Percentiles rank a stretch among this genome's conserved stretches.
phyloP scores from a whole-genome alignment of 352 stramenopile species.

The Phytophthora brassicae region DNA sequence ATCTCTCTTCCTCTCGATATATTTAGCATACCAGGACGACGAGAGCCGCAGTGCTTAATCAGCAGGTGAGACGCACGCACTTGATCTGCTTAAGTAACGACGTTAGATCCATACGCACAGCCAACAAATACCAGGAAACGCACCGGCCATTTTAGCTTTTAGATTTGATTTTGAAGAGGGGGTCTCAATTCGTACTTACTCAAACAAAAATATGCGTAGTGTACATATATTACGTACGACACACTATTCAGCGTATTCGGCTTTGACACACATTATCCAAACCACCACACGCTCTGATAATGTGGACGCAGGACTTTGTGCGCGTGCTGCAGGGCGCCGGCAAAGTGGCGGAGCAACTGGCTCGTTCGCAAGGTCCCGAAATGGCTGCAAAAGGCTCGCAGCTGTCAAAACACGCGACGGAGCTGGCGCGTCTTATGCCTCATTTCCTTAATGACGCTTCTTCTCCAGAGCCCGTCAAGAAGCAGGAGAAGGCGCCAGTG shows the following conservation, averaged over 20 bases:
- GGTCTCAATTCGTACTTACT: slow-evolving; percentile 14
- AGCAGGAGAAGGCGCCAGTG: slow-evolving; percentile 10
- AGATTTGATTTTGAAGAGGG: slow-evolving; percentile 5
- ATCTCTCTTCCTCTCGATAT: background rate
- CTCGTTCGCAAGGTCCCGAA: slow-evolving; percentile 39
- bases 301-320: slow-evolving; percentile 75
- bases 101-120: slow-evolving; percentile 1
- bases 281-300: slow-evolving; percentile 26
- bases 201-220: background rate
- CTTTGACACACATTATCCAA: slow-evolving; percentile 18
- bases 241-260: background rate
- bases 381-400: slow-evolving; percentile 29
- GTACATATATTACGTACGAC: background rate
- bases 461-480: background rate
- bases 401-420: slow-evolving; percentile 42
- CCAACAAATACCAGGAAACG: slow-evolving; percentile 1
- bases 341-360: slow-evolving; percentile 64
- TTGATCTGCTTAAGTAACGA: slow-evolving; percentile 47
- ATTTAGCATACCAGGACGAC: slow-evolving; percentile 68
- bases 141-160: slow-evolving; percentile 31
- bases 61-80: slow-evolving; percentile 91
- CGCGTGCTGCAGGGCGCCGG: slow-evolving; percentile 68
- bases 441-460: slow-evolving; percentile 38
- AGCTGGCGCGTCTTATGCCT: slow-evolving; percentile 51
- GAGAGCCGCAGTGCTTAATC: slow-evolving; percentile 94